Evolutionary conservation across 2,329 filamentous ascomycete genomes (phyloP).

Genomic region (Didymella pinodella): DNA sequence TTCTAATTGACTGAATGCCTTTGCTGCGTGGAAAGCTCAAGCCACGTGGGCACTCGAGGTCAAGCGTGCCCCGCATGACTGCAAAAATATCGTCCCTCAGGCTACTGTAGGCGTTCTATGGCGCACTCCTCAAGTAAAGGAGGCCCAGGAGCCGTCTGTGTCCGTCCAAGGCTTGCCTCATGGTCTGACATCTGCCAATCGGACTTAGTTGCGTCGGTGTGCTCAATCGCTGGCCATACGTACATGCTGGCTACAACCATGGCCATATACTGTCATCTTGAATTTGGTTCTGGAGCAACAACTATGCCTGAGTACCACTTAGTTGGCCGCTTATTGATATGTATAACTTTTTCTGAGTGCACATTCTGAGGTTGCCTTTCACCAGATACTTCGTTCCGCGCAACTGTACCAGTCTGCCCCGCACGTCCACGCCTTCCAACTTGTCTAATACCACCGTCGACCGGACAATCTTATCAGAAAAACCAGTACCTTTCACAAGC

Average conservation of each 20-base stretch:
- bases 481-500: neutral
- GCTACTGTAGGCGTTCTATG: neutral
- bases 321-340: neutral
- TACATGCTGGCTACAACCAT: too few species aligned
- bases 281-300: too few species aligned
- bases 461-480: neutral
- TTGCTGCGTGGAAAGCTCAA: neutral
- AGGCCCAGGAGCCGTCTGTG: neutral
- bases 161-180: neutral
- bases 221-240: too few species aligned
- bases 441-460: neutral
- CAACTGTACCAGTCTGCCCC: neutral
- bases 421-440: neutral
- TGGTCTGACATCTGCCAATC: too few species aligned
- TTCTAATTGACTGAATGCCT: neutral
- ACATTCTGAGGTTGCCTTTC: neutral
- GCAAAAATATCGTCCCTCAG: neutral
- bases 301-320: neutral
- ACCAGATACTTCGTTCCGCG: neutral
- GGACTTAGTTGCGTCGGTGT: too few species aligned
- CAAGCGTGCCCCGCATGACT: neutral
- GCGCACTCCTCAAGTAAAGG: neutral
- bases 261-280: too few species aligned
- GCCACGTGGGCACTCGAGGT: neutral
- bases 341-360: neutral